Conservation (phyloP, 208 protist species). For the Leishmania major region DNA sequence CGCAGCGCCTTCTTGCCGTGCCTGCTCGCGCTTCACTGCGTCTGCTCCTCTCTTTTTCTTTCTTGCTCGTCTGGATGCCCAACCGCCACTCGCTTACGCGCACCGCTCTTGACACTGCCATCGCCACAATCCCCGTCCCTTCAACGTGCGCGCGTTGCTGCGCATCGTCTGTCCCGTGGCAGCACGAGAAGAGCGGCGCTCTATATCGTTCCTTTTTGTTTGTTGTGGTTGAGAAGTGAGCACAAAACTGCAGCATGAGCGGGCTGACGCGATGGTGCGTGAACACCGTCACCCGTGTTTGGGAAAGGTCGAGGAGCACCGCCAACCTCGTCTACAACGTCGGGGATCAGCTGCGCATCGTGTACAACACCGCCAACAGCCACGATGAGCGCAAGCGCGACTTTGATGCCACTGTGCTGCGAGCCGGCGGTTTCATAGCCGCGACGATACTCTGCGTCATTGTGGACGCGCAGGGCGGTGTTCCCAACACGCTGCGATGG, state of each 20-base stretch:
- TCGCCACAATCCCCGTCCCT: neutral
- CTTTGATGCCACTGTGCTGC: slow-evolving; percentile 42
- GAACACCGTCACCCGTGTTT: slow-evolving; percentile 30
- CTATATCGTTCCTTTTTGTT: neutral
- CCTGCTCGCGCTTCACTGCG: neutral
- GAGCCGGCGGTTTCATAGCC: slow-evolving; percentile 38
- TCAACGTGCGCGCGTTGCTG: neutral
- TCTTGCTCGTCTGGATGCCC: neutral
- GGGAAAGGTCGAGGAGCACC: slow-evolving; percentile 44
- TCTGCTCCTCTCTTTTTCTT: neutral
- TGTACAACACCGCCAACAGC: slow-evolving; percentile 76
- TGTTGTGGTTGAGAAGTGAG: neutral
- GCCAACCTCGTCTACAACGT: slow-evolving; percentile 68
- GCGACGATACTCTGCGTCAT: slow-evolving; percentile 42
- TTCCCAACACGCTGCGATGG: slow-evolving; percentile 32
- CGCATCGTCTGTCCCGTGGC: neutral
- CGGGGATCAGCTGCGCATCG: slow-evolving; percentile 61
- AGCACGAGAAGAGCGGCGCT: neutral
- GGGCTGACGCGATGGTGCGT: slow-evolving; percentile 25
- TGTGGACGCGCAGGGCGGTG: slow-evolving; percentile 54
- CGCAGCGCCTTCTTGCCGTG: neutral
- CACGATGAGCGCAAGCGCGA: slow-evolving; percentile 52
- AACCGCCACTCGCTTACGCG: neutral
- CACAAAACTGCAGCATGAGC: slow-evolving; percentile 2
- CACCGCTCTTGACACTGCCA: neutral